Conservation (phyloP, 148 eudicot genomes). For the Chenopodium album region DNA sequence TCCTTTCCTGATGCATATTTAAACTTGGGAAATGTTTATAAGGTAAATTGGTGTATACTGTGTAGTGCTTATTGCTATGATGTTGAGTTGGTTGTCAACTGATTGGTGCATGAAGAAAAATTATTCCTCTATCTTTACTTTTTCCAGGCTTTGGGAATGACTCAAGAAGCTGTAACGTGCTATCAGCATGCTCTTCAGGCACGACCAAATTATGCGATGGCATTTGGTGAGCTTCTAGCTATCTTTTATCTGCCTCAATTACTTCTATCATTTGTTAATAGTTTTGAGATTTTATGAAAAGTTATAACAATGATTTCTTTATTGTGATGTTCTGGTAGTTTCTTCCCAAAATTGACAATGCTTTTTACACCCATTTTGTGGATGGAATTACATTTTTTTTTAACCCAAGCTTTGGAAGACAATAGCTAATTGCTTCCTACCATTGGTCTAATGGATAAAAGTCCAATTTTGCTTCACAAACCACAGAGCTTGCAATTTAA, state of each 20-base stretch:
- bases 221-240: constrained; percentile 63
- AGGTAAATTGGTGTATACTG: constrained; percentile 49
- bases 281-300: too few species aligned
- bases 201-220: constrained; percentile 87
- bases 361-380: not conserved
- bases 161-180: constrained; percentile 80
- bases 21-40: constrained; percentile 84
- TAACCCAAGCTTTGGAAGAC: not conserved
- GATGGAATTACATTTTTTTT: not conserved
- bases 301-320: too few species aligned
- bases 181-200: constrained; percentile 86
- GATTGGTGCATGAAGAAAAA: constrained; percentile 11
- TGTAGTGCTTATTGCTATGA: not conserved
- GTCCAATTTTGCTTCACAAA: too few species aligned
- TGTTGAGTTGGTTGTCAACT: constrained; percentile 6
- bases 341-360: constrained; percentile 5
- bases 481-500: too few species aligned
- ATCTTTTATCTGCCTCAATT: not conserved
- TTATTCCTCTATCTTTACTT: not conserved
- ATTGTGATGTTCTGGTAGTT: not conserved
- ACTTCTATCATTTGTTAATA: not conserved
- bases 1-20: constrained; percentile 84
- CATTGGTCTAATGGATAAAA: too few species aligned
- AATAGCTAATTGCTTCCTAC: too few species aligned
- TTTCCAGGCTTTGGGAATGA: constrained; percentile 82